phyloP scores from a whole-genome alignment of 73 alveolate genomes.

The Tetrahymena thermophila region DNA sequence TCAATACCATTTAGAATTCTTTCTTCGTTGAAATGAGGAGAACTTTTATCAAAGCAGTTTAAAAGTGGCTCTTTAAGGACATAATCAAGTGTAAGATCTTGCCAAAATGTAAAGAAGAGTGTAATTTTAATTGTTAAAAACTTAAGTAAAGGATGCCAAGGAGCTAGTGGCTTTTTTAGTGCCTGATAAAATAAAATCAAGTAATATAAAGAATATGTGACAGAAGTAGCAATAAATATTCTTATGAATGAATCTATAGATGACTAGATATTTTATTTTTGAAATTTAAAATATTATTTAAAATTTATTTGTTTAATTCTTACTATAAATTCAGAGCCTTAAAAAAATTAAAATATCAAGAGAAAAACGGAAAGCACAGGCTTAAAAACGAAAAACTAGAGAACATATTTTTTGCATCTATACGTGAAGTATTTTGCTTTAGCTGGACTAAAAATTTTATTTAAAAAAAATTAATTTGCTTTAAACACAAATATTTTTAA shows the following conservation, averaged over 20 bases:
- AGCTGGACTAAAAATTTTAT: not conserved
- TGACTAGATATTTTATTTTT: not conserved
- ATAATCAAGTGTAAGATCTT: not conserved
- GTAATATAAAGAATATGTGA: slow-evolving; percentile 27
- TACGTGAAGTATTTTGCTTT: slow-evolving; percentile 43
- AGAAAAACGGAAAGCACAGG: slow-evolving; percentile 15
- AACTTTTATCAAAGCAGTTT: slow-evolving; percentile 7
- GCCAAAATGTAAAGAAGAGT: slow-evolving; percentile 40
- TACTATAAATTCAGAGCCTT: not conserved
- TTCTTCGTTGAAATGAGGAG: not conserved
- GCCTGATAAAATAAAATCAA: slow-evolving; percentile 34
- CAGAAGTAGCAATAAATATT: slow-evolving; percentile 12
- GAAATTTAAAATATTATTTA: too few relatives aligned
- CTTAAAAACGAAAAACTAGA: slow-evolving; percentile 26
- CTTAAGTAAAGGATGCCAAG: slow-evolving; percentile 35
- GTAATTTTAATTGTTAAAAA: slow-evolving; percentile 30
- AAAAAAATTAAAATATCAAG: slow-evolving; percentile 1
- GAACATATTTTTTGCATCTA: slow-evolving; percentile 38
- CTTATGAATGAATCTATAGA: not conserved
- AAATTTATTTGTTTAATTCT: too few relatives aligned
- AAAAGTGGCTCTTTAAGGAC: slow-evolving; percentile 21
- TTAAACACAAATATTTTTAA: not conserved
- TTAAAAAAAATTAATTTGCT: not conserved
- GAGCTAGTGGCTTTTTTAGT: slow-evolving; percentile 22
- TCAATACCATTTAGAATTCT: slow-evolving; percentile 24